Evolutionary conservation across 1,284 basidiomycete genomes (phyloP), one percentile per base, ranked within the genome.

Genomic region (Pholiota adiposa): DNA sequence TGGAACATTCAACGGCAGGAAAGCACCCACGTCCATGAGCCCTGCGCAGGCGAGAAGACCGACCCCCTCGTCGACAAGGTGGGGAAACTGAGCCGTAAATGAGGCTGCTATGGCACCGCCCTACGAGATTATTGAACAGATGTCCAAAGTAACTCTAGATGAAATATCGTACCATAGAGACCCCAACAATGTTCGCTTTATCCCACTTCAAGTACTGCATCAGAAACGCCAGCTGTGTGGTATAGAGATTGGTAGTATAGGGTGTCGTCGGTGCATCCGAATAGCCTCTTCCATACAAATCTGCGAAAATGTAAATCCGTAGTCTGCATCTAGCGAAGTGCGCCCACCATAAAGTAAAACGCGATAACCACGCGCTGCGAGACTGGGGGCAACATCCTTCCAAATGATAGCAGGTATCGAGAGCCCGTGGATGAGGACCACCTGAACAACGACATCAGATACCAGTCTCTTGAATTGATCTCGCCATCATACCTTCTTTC

Each of bases 241-340:
- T 85, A 71, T 89, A 89, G 4, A 93, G 76, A 2, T 77, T 73
- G 1, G 81, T 75, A 63, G 89, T 81, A 70, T 93, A 91, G 2
- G 80, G 82, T 5, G 81, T 82, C 31, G 84, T 79, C 0, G 89
- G 90, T 1, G 89, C 89, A 63, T 91, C 90, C 0, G 89, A 89
- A 71, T 92, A 93, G 8, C 91, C 91, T 34, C 90, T 82, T 14
- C 90, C 91, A 61, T 91, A 92, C 14, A 93, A 77, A 74, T 93
- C 90, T 91, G 63, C 14, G 40, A 16, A 38, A n/a, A 27, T 23
- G n/a, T 14, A 53, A 68, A 18, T 64, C 56, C 29, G 36, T 54
- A 57, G 46, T 51, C 11, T 29, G 56, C 25, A 51, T 6, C 44
- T 18, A 59, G 23, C 49, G 41, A 34, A 51, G 16, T 27, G 27